These are phyloP conservation scores for Psophocarpus tetragonolobus DNA, from an alignment of 306 rosid genomes.

Conservation along the genomic window DNA sequence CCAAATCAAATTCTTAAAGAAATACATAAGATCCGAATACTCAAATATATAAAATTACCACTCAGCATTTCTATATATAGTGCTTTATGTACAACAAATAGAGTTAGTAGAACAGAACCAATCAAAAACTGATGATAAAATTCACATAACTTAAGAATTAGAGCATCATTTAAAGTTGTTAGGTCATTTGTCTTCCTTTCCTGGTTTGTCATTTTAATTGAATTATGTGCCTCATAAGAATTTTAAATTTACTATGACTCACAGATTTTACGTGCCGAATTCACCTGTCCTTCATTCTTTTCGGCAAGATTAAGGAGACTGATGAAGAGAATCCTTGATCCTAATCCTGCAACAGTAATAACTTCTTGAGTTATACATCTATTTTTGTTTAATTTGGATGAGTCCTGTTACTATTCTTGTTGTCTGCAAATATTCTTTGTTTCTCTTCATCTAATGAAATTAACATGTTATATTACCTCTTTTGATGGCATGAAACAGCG, in stretches of 20 bases:
- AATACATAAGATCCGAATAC: no score
- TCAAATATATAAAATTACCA: no score
- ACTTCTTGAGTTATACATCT: background rate
- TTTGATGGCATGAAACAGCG: conserved; percentile 52
- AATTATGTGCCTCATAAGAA: background rate
- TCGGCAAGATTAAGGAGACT: conserved; percentile 68
- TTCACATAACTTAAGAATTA: background rate
- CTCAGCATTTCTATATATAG: background rate
- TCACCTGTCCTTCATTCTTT: conserved; percentile 70
- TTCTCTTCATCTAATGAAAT: background rate
- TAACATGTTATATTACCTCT: background rate
- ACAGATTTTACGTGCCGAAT: conserved; percentile 70
- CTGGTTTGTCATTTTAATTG: background rate
- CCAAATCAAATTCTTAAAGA: no score
- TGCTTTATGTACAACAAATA: background rate
- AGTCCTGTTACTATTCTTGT: background rate
- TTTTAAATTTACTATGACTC: background rate
- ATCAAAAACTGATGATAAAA: no score
- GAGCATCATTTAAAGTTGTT: background rate
- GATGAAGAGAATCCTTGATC: conserved; percentile 76
- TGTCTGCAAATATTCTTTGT: background rate
- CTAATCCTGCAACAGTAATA: conserved; percentile 66
- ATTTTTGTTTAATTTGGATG: background rate
- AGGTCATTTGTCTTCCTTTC: background rate
- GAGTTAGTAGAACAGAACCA: no score